Evolutionary conservation across 176 grass and related monocot species (phyloP).

Genomic region (Oryza rufipogon): DNA sequence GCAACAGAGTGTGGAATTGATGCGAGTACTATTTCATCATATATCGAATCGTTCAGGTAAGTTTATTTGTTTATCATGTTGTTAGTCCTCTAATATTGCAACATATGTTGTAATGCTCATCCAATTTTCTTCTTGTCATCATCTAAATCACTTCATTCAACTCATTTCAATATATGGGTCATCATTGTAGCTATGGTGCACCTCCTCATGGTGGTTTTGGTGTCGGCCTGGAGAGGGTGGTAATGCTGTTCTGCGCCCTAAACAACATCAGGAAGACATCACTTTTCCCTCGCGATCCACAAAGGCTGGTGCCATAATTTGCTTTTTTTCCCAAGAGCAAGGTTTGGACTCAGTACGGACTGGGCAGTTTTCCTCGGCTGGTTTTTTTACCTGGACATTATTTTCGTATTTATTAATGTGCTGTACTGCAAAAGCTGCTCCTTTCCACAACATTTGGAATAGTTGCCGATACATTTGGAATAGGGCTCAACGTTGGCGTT

Average conservation of each 20-base stretch:
- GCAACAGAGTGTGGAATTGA: slow-evolving; percentile 86
- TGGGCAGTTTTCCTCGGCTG: neutral
- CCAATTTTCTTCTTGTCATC: neutral
- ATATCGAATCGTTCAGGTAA: slow-evolving; percentile 88
- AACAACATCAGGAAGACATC: slow-evolving; percentile 87
- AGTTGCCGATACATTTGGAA: too few relatives aligned
- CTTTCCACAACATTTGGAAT: too few relatives aligned
- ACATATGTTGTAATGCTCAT: neutral
- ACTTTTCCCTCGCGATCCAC: slow-evolving; percentile 74
- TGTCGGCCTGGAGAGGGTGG: slow-evolving; percentile 57
- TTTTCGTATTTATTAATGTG: too few relatives aligned
- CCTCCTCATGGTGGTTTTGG: slow-evolving; percentile 72
- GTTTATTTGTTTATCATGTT: neutral
- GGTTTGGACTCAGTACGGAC: neutral
- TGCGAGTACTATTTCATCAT: slow-evolving; percentile 69
- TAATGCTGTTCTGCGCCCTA: slow-evolving; percentile 81
- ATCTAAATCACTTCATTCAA: neutral
- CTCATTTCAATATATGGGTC: neutral
- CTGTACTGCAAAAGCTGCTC: too few relatives aligned
- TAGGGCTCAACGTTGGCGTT: too few relatives aligned
- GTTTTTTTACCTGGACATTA: too few relatives aligned
- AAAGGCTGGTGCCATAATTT: slow-evolving; percentile 65
- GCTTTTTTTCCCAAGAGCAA: neutral
- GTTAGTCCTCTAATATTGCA: neutral
- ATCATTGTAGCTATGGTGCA: slow-evolving; percentile 51